Evolutionary conservation across 495 filamentous ascomycete species (phyloP).

Genomic region (Annulohypoxylon nitens): DNA sequence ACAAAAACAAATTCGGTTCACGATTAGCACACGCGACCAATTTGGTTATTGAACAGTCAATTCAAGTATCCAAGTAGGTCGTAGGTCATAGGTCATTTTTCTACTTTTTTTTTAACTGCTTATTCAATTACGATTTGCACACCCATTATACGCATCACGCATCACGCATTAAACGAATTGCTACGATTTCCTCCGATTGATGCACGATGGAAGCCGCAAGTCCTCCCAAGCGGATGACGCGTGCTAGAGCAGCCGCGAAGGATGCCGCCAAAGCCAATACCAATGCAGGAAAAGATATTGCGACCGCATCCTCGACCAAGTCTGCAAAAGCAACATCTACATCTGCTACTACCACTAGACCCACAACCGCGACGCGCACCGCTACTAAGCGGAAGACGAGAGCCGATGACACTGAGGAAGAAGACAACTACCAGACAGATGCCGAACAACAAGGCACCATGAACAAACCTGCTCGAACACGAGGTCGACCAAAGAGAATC

Average conservation of each 20-base stretch:
- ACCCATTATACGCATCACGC: neutral
- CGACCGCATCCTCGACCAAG: constrained; percentile 55
- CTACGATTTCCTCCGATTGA: neutral
- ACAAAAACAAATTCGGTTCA: constrained; percentile 28
- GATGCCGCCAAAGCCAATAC: constrained; percentile 57
- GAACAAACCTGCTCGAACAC: constrained; percentile 50
- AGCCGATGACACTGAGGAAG: constrained; percentile 59
- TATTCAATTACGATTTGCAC: constrained; percentile 11
- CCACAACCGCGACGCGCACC: constrained; percentile 32
- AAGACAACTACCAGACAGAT: constrained; percentile 45
- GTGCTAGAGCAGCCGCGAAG: constrained; percentile 68
- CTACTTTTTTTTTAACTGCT: constrained; percentile 14
- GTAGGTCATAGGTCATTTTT: constrained; percentile 2
- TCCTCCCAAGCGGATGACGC: constrained; percentile 69
- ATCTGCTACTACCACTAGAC: constrained; percentile 42
- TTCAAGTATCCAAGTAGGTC: constrained; percentile 29
- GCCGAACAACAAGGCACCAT: constrained; percentile 43
- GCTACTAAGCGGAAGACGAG: constrained; percentile 64
- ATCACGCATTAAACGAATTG: neutral
- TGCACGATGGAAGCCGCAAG: constrained; percentile 59
- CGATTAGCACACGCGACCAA: constrained; percentile 7
- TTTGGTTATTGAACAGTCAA: constrained; percentile 20
- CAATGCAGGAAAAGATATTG: constrained; percentile 32
- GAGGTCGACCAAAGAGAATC: constrained; percentile 63
- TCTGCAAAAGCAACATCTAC: constrained; percentile 47